Conservation (phyloP, 495 filamentous ascomycete genomes). For the Entonaema liquescens region DNA sequence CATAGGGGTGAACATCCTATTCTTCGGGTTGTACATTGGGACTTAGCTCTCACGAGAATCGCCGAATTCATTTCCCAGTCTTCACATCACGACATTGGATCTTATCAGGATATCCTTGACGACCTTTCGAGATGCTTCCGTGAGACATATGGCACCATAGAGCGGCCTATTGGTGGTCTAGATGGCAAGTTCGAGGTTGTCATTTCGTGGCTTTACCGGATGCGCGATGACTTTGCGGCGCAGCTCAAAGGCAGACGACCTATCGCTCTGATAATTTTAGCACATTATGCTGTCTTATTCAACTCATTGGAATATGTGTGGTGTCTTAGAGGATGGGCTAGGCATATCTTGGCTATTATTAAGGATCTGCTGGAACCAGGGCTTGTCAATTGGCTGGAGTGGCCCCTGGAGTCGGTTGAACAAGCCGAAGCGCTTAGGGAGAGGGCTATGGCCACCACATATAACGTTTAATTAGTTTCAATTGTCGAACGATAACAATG, state of each 20-base stretch:
- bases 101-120: not conserved
- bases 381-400: too few species aligned
- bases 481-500: too few species aligned
- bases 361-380: not conserved
- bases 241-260: conserved; percentile 49
- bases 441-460: too few species aligned
- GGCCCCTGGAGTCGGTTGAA: too few species aligned
- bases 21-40: too few species aligned
- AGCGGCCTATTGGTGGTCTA: not conserved
- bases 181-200: not conserved
- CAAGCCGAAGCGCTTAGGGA: too few species aligned
- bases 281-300: conserved; percentile 54
- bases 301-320: not conserved
- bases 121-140: not conserved
- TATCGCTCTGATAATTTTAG: conserved; percentile 50
- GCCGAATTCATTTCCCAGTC: too few species aligned
- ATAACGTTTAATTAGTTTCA: too few species aligned
- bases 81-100: too few species aligned
- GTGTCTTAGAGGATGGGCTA: conserved; percentile 2
- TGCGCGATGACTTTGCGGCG: conserved; percentile 42
- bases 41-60: too few species aligned
- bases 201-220: not conserved
- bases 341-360: not conserved
- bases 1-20: too few species aligned
- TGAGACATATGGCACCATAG: not conserved